Percentiles rank a stretch among this genome's conserved stretches.
Evolutionary conservation across 2,329 filamentous ascomycete genomes (phyloP).

Genomic region (Keithomyces neogunnii): DNA sequence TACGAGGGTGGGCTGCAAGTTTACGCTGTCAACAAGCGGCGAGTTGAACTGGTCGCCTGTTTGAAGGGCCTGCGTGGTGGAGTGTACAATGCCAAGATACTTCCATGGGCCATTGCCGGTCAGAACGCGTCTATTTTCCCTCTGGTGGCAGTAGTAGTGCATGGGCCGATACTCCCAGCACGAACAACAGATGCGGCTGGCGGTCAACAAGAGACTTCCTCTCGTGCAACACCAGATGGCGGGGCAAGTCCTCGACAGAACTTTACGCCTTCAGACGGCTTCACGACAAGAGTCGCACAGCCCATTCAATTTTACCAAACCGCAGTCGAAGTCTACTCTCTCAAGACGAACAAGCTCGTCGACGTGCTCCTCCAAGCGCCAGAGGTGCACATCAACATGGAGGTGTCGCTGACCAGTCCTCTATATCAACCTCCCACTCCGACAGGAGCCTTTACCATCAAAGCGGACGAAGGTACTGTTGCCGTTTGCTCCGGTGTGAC

Average conservation of each 20-base stretch:
- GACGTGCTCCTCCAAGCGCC: slow-evolving; percentile 67
- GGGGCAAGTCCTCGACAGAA: slow-evolving; percentile 32
- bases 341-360: slow-evolving; percentile 64
- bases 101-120: slow-evolving; percentile 56
- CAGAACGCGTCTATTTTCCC: slow-evolving; percentile 54
- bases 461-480: slow-evolving; percentile 63
- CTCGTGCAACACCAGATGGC: slow-evolving; percentile 29
- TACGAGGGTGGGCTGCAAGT: slow-evolving; percentile 75
- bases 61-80: slow-evolving; percentile 72
- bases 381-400: slow-evolving; percentile 47
- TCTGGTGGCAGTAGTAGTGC: slow-evolving; percentile 69
- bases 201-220: slow-evolving; percentile 28
- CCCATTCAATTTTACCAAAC: slow-evolving; percentile 67
- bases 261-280: slow-evolving; percentile 27
- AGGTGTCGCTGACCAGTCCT: slow-evolving; percentile 48
- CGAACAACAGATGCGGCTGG: slow-evolving; percentile 22
- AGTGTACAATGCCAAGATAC: slow-evolving; percentile 73
- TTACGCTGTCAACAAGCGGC: slow-evolving; percentile 62
- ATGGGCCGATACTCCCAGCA: slow-evolving; percentile 59
- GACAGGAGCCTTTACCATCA: slow-evolving; percentile 63
- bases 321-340: slow-evolving; percentile 79
- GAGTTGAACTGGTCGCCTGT: slow-evolving; percentile 59
- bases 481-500: slow-evolving; percentile 72
- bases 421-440: slow-evolving; percentile 62
- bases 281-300: slow-evolving; percentile 24